Evolutionary conservation across 441 rosid species (phyloP), one percentile per base, ranked within the genome.

Genomic region (Populus hybrid): DNA sequence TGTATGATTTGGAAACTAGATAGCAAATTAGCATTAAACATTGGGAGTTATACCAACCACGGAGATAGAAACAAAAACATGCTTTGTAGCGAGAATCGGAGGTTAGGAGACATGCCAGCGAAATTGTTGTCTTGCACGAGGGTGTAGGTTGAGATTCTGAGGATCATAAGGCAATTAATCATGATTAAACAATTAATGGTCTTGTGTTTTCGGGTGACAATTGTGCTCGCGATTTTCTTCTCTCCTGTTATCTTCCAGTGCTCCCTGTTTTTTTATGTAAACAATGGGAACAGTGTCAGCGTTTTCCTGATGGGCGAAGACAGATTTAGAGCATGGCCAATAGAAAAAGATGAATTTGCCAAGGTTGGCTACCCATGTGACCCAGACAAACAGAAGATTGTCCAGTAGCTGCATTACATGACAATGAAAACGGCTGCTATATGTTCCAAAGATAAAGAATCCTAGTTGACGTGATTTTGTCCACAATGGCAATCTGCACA

Each of bases 71-170:
- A 38, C 79, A 70, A 10, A 16, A 9, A 38, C 29, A 69, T 68
- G 42, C 63, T 76, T 26, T 68, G 67, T 18, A 76, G 79, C 12
- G 9, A 63, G 28, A 18, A 56, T 0, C 20, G 66, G 36, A 33
- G 69, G 77, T 80, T 75, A 59, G 77, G 80, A 65, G 76, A 68
- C 84, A 79, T 72, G 83, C 78, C 87, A 80, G 80, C 83, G 6
- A 69, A 29, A 63, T 66, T 33, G 10, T 61, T 76, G 10, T 18
- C 53, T 40, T 59, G 20, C 63, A 35, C 40, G 69, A 31, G 16
- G 71, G 7, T 31, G 67, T 50, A 26, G 10, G 35, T 20, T 29
- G 3, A 26, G 67, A 35, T 14, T 23, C 59, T 12, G 66, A 3
- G 14, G 59, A 74, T 68, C 24, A 31, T 14, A 33, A 23, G 64